Percentiles rank a stretch among this genome's conserved stretches.
Conservation (phyloP, 176 grass and related monocot species). For the Paspalum vaginatum region DNA sequence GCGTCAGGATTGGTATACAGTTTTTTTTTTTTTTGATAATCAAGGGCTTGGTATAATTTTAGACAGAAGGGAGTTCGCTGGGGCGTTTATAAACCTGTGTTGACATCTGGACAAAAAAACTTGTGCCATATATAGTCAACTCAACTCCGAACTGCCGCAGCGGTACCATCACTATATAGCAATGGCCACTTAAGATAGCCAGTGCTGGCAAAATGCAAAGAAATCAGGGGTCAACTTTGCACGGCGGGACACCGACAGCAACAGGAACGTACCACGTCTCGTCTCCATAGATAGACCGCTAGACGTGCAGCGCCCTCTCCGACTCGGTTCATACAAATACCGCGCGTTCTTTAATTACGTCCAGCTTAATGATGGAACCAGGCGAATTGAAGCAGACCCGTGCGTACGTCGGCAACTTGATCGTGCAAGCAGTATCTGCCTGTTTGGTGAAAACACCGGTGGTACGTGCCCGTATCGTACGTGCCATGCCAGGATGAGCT, state of each 20-base stretch:
- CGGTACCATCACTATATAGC: neutral
- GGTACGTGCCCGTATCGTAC: neutral
- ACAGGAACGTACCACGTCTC: neutral
- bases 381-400: neutral
- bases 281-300: neutral
- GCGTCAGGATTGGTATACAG: too few relatives aligned
- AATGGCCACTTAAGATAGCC: neutral
- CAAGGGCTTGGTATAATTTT: too few relatives aligned
- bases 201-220: neutral
- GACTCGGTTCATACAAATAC: too few relatives aligned
- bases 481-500: neutral
- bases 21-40: too few relatives aligned
- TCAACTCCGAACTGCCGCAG: too few relatives aligned
- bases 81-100: neutral
- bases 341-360: neutral
- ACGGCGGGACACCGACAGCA: conserved; percentile 5
- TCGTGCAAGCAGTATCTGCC: neutral
- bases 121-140: neutral
- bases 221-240: conserved; percentile 30
- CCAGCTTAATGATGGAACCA: neutral
- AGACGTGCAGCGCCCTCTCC: neutral
- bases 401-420: conserved; percentile 5
- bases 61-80: too few relatives aligned
- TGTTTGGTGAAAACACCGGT: neutral
- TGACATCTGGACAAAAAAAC: neutral